Base-by-base conservation (phyloP, 352 stramenopile genomes). In the Phytopythium boreale region DNA sequence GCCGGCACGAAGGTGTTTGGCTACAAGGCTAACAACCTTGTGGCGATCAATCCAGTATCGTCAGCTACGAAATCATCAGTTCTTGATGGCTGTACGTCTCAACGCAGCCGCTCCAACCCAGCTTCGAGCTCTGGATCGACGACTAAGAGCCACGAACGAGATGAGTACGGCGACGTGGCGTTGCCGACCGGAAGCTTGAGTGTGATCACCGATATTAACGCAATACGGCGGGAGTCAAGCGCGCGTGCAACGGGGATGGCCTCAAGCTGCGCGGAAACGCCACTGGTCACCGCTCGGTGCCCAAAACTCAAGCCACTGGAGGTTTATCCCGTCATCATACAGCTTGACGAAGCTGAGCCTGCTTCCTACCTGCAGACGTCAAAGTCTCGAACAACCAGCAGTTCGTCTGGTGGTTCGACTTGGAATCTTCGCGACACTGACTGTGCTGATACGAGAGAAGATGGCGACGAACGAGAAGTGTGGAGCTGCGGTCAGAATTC, bases 401-500 rank as follows among this genome's bases (percentile, higher is more conserved):
- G 22, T 24, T 60, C 50, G 8, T 15, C 15, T 34, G 55, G 22
- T 10, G 34, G 20, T 3, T 36, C 39, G 3, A 27, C 6, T 11
- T 39, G 6, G 17, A 31, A 22, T 53, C n/a, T 7, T 17, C 41
- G 29, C 11, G 56, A 43, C 14, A 19, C 10, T 14, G 34, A 47
- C n/a, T 17, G 17, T 60, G 37, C 1, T 14, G 27, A 62, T 51
- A 22, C 24, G 1, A 27, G 15, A 10, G 71, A 80, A 12, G 70
- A 79, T 9, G 70, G 73, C 8, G 85, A 93, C 27, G 80, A 95
- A 26, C 79, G 75, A 19, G 88, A 97, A 75, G 92, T 98, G 4
- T 98, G 93, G 92, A 97, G 87, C 47, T 98, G 92, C 71, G 93
- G 93, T 2, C 93, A 98, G 67, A 98, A 98, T 56, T 97, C 89